Evolutionary conservation across 495 filamentous ascomycete species (phyloP).

Genomic region (Aspergillus nanangensis): DNA sequence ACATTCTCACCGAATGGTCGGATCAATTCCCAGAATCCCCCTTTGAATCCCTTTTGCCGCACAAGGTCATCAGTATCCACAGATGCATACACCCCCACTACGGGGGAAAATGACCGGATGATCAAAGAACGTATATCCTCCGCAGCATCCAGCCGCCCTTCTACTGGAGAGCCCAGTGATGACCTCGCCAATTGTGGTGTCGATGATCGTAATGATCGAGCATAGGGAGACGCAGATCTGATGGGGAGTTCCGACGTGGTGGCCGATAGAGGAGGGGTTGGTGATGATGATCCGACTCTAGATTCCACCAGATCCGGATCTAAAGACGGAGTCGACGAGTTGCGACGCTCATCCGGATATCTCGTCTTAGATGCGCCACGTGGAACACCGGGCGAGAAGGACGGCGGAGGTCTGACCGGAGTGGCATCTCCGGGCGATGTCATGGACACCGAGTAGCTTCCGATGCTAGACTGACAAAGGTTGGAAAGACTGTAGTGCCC

Average conservation of each 20-base stretch:
- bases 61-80: conserved; percentile 76
- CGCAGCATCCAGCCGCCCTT: conserved; percentile 45
- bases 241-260: conserved; percentile 34
- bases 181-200: conserved; percentile 54
- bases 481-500: conserved; percentile 21
- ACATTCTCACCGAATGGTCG: conserved; percentile 89
- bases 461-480: conserved; percentile 6
- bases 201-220: conserved; percentile 56
- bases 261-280: conserved; percentile 30
- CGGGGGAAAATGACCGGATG: conserved; percentile 78
- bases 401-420: conserved; percentile 57
- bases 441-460: conserved; percentile 47
- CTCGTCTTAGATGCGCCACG: conserved; percentile 49
- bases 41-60: conserved; percentile 76
- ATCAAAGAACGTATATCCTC: conserved; percentile 71
- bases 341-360: conserved; percentile 33
- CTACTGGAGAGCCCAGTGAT: conserved; percentile 47
- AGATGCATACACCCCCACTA: conserved; percentile 79
- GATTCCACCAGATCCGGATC: conserved; percentile 47
- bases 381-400: conserved; percentile 48
- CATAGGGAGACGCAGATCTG: conserved; percentile 47
- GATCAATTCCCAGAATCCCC: conserved; percentile 77
- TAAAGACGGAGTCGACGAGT: conserved; percentile 33
- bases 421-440: conserved; percentile 58
- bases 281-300: conserved; percentile 51